phyloP scores from a whole-genome alignment of 164 flowering plant genomes.

The Berberis vulgaris region DNA sequence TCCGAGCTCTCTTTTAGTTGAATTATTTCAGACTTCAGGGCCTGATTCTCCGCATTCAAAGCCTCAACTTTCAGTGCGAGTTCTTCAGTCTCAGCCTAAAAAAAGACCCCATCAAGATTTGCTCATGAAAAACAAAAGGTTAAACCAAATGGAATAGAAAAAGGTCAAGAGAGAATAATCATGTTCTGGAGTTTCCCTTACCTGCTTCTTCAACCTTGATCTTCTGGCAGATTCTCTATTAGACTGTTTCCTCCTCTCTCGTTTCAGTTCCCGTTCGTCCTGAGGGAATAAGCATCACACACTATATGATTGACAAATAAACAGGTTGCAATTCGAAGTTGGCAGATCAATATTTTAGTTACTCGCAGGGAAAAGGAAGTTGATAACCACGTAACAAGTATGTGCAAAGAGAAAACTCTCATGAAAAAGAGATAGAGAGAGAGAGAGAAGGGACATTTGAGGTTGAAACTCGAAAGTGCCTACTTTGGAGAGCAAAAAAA shows the following conservation, averaged over 20 bases:
- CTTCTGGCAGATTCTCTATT: constrained; percentile 95
- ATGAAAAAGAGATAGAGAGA: no score
- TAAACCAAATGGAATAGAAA: not conserved
- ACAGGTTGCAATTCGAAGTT: not conserved
- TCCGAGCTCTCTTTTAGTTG: constrained; percentile 45
- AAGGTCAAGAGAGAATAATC: not conserved
- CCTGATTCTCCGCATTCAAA: constrained; percentile 54
- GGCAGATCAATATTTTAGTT: no score
- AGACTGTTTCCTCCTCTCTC: constrained; percentile 92
- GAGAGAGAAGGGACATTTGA: no score
- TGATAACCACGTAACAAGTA: no score
- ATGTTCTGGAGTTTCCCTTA: constrained; percentile 9
- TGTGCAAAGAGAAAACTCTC: no score
- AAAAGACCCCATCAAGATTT: not conserved
- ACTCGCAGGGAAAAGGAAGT: no score
- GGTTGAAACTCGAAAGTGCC: no score
- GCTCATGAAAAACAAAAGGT: not conserved
- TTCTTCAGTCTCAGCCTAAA: constrained; percentile 87
- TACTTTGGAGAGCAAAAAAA: no score
- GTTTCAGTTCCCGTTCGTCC: constrained; percentile 91
- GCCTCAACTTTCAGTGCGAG: constrained; percentile 65
- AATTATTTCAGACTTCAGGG: constrained; percentile 58
- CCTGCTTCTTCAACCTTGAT: constrained; percentile 96
- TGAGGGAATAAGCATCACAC: constrained; percentile 16
- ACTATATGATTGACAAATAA: not conserved